Evolutionary conservation across 306 rosid species (phyloP).

Genomic region (Betula pendula): DNA sequence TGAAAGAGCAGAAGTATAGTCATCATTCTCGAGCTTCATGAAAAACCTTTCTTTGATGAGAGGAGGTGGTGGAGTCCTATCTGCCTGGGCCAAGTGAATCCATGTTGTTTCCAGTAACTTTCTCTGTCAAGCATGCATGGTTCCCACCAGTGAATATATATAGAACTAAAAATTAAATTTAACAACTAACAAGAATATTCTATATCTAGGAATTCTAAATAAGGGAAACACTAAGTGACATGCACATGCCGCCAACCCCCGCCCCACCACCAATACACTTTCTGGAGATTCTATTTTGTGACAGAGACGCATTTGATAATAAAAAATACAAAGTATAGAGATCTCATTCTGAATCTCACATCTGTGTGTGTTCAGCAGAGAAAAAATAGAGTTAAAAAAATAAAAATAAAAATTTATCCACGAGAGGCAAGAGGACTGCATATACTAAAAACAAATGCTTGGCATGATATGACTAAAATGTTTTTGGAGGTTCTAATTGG

Average conservation of each 20-base stretch:
- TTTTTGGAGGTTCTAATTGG: no score
- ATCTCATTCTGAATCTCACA: background rate
- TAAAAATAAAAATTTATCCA: no score
- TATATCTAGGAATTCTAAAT: background rate
- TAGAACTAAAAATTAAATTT: background rate
- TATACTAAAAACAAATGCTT: no score
- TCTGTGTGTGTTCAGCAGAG: no score
- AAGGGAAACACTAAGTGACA: background rate
- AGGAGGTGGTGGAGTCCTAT: constrained; percentile 49
- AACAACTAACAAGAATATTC: background rate
- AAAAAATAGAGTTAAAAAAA: no score
- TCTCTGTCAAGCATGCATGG: constrained; percentile 53
- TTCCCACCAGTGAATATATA: constrained; percentile 7
- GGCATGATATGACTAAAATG: no score
- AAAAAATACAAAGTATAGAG: background rate
- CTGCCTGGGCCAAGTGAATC: constrained; percentile 59
- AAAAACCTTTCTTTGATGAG: constrained; percentile 70
- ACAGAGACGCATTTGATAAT: no score
- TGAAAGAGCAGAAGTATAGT: constrained; percentile 52
- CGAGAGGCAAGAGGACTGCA: no score
- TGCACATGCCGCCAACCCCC: background rate
- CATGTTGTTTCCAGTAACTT: constrained; percentile 69
- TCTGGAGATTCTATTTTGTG: no score
- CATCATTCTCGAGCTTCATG: constrained; percentile 56
- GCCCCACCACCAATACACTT: no score